phyloP scores from a whole-genome alignment of 805 yeast genomes.

The Monosporozyma unispora region DNA sequence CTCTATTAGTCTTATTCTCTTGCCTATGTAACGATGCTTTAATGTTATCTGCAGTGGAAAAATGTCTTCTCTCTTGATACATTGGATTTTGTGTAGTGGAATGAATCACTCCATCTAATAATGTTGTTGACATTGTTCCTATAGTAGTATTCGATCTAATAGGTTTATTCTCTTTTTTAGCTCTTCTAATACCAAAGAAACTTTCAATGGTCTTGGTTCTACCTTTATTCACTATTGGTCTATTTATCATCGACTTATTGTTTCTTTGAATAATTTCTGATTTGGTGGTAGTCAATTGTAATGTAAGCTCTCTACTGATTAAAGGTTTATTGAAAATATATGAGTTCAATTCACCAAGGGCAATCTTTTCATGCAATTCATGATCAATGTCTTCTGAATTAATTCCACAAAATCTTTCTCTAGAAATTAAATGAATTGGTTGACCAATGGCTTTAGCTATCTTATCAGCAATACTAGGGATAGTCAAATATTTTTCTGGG shows the following conservation, averaged over 20 bases:
- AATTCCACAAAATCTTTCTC: slow-evolving; percentile 17
- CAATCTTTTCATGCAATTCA: slow-evolving; percentile 45
- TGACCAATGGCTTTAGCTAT: slow-evolving; percentile 32
- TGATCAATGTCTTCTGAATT: slow-evolving; percentile 32
- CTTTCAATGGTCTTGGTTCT: not conserved
- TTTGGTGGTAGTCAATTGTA: slow-evolving; percentile 20
- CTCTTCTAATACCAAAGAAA: not conserved
- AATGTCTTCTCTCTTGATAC: not conserved
- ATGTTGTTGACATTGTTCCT: not conserved
- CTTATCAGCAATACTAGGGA: slow-evolving; percentile 5
- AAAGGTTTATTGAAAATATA: slow-evolving; percentile 30
- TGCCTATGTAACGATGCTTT: not conserved
- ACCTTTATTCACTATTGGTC: not conserved
- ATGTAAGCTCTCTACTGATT: slow-evolving; percentile 24
- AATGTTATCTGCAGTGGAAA: not conserved
- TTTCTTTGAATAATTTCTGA: slow-evolving; percentile 10
- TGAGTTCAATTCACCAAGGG: slow-evolving; percentile 64
- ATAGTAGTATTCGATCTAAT: not conserved
- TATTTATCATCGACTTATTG: not conserved
- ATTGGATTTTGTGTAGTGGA: not conserved
- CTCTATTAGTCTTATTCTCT: not conserved
- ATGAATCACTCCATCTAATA: not conserved
- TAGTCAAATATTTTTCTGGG: slow-evolving; percentile 31
- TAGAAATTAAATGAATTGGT: slow-evolving; percentile 18
- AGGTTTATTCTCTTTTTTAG: not conserved